phyloP scores from a whole-genome alignment of 805 yeast species.

The Yamadazyma tumulicola region DNA sequence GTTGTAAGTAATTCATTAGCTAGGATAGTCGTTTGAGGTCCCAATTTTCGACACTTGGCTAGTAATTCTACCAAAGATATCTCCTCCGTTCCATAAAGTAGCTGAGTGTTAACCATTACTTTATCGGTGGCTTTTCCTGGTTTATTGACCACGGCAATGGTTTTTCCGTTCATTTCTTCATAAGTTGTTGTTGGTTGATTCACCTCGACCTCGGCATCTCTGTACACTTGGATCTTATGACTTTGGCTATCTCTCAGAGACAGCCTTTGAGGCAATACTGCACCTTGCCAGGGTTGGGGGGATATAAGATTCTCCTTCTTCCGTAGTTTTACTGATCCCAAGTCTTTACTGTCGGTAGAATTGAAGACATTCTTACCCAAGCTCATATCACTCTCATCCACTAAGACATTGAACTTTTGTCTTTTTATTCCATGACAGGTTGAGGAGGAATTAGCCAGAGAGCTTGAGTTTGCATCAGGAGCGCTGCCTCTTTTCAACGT shows the following conservation, averaged over 20 bases:
- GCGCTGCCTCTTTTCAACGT: slow-evolving; percentile 35
- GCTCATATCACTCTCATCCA: slow-evolving; percentile 24
- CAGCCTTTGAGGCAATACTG: slow-evolving; percentile 45
- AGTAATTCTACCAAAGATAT: slow-evolving; percentile 62
- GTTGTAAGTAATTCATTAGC: not conserved
- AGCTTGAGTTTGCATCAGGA: slow-evolving; percentile 4
- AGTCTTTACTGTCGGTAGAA: slow-evolving; percentile 37
- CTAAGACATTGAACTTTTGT: slow-evolving; percentile 39
- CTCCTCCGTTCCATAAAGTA: slow-evolving; percentile 51
- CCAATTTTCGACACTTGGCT: slow-evolving; percentile 25
- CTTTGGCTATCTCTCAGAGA: slow-evolving; percentile 21
- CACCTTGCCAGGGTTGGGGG: slow-evolving; percentile 64
- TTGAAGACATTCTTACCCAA: slow-evolving; percentile 22
- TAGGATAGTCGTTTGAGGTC: not conserved
- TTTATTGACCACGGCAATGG: slow-evolving; percentile 45
- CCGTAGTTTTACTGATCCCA: slow-evolving; percentile 48
- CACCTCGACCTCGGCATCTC: slow-evolving; percentile 17
- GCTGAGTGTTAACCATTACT: slow-evolving; percentile 56
- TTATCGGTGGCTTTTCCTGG: slow-evolving; percentile 62
- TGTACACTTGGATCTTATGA: slow-evolving; percentile 20
- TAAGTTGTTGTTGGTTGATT: slow-evolving; percentile 8
- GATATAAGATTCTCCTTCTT: slow-evolving; percentile 61
- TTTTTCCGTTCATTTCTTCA: slow-evolving; percentile 6
- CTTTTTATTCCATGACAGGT: slow-evolving; percentile 4
- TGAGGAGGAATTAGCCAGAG: slow-evolving; percentile 2